Base-by-base conservation (phyloP, 345 rosid species). In the Arabidopsis thaliana region DNA sequence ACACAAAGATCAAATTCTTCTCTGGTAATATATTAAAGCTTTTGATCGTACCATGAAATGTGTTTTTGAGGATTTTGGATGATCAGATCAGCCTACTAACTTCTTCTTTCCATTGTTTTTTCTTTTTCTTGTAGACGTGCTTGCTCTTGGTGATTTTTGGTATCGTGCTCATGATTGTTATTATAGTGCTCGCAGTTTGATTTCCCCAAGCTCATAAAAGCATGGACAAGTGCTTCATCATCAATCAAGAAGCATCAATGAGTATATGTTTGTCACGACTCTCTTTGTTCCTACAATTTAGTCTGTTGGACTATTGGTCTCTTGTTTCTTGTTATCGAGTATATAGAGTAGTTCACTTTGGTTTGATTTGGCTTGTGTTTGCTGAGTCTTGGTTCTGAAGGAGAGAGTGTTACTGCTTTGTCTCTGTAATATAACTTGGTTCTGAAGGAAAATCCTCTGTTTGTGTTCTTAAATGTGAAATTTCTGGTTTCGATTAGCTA, bases 1-100 rank as follows among this genome's bases (percentile, higher is more conserved):
- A 90, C 92, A 40, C 97, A 95, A 73, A 88, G 84, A 85, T 90
- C 99, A 25, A 90, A 92, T 74, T 95, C 99, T 24, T 90, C 99
- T 25, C 85, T 95, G 97, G 97, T 92, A 86, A 83, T 30, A 44
- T 7, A 51, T 52, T 69, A 28, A n/a, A 48, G 13, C 72, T 33
- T 56, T 32, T 55, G 12, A 41, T 50, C 24, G 70, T 60, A 33
- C 22, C 23, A 45, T n/a, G 22, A 45, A 45, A 45, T 67, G 28
- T 4, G 23, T 10, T 75, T 34, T 41, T 28, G 32, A 28, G 32
- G 32, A 28, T 28, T 28, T 28, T 32, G 30, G 52, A 41, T 38
- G 12, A 67, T 75, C 30, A 40, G 5, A 50, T 22, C 59, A 51
- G 14, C 16, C 42, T 63, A 44, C 56, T 37, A 50, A 36, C n/a